Evolutionary conservation across 768 basidiomycete species (phyloP).

Genomic region (Termitomyces sp.): DNA sequence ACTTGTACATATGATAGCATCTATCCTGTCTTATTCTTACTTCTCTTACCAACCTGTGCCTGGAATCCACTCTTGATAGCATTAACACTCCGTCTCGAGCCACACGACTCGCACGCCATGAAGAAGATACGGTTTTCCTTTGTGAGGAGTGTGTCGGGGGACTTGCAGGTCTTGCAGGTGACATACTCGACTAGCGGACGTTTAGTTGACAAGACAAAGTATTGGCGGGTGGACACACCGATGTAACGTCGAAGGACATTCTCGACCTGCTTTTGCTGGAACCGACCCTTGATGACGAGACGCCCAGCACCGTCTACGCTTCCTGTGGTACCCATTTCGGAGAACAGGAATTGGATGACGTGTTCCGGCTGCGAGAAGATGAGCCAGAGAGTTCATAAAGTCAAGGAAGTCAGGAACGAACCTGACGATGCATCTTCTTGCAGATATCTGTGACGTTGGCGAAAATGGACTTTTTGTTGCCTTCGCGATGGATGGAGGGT

Average conservation of each 20-base stretch:
- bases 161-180: conserved; percentile 99
- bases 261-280: conserved; percentile 98
- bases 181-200: conserved; percentile 83
- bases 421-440: conserved; percentile 93
- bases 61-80: conserved; percentile 99
- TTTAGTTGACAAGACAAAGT: background rate
- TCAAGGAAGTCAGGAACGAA: conserved; percentile 16
- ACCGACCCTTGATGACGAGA: conserved; percentile 95
- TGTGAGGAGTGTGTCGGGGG: conserved; percentile 91
- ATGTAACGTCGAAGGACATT: conserved; percentile 96
- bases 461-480: conserved; percentile 96
- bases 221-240: conserved; percentile 52
- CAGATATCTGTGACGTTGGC: conserved; percentile 97
- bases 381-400: background rate
- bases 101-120: conserved; percentile 91
- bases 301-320: conserved; percentile 90
- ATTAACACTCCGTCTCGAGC: conserved; percentile 87
- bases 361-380: conserved; percentile 74
- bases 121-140: conserved; percentile 99
- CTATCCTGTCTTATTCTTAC: conserved; percentile 58
- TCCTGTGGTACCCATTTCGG: conserved; percentile 98
- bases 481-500: conserved; percentile 91
- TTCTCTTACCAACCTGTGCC: conserved; percentile 89
- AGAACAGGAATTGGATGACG: conserved; percentile 94
- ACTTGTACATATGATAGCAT: background rate